These are phyloP conservation scores for Cicer cuneatum DNA, from an alignment of 306 rosid genomes.

Conservation along the genomic window DNA sequence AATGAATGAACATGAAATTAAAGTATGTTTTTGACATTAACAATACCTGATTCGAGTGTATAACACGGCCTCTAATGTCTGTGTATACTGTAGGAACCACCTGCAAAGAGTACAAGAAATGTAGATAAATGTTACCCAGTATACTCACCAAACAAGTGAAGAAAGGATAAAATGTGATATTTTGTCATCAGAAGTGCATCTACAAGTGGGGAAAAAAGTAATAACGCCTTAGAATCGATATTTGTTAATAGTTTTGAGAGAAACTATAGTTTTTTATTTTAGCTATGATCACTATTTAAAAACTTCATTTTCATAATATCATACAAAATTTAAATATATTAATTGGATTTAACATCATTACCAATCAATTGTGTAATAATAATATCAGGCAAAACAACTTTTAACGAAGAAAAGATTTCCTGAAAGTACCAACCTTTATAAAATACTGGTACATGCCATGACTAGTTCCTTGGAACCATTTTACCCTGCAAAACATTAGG, in stretches of 20 bases:
- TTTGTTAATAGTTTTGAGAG: background rate
- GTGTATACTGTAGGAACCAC: constrained; percentile 90
- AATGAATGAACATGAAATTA: constrained; percentile 20
- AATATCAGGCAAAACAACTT: constrained; percentile 1
- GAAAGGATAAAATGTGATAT: constrained; percentile 1
- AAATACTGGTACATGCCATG: constrained; percentile 86
- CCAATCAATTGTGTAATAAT: constrained; percentile 34
- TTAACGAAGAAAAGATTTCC: constrained; percentile 25
- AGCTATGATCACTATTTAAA: constrained; percentile 1
- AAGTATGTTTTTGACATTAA: constrained; percentile 26
- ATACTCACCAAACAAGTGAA: background rate
- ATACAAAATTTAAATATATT: background rate
- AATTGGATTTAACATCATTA: constrained; percentile 35
- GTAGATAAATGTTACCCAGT: constrained; percentile 28
- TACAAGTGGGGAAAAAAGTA: background rate
- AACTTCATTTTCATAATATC: background rate
- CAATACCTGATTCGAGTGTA: constrained; percentile 85
- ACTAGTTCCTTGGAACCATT: constrained; percentile 68
- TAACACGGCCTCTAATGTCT: constrained; percentile 64
- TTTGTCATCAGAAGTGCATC: constrained; percentile 7
- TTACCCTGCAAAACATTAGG: constrained; percentile 61
- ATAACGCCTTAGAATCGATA: background rate
- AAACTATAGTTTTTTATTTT: constrained; percentile 28
- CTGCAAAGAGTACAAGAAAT: constrained; percentile 49
- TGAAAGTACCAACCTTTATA: constrained; percentile 70